Base-by-base conservation (phyloP, 768 basidiomycete genomes). In the Coprinellus aureogranulatus region DNA sequence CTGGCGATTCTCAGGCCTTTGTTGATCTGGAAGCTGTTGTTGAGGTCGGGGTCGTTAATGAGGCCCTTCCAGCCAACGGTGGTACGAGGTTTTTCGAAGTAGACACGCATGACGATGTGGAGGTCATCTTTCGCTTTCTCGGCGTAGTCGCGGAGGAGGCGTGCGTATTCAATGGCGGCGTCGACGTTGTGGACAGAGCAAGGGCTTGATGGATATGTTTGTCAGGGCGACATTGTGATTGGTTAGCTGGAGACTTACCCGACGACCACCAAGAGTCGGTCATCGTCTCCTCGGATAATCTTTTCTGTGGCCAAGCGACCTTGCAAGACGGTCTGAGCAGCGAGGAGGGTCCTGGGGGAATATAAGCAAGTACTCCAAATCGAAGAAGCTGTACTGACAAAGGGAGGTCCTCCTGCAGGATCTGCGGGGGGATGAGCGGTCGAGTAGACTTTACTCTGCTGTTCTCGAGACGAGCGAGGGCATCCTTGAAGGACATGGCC, bases 1-100 rank as follows among this genome's bases (percentile, higher is more conserved):
- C 97, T 88, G 1, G 94, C 96, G 50, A 88, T 82, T 27, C 94
- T 88, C 28, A 99, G 81, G 18, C 97, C 97, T 64, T 89, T 90
- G 83, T 99, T 99, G 73, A 98, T 98, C 63, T 94, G 90, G 85
- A 91, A 98, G 67, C 79, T 86, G 53, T 88, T 83, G 72, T 98
- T 94, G 78, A 98, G 86, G 54, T 93, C 91, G 5, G 96, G 95
- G 67, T 98, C 94, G 68, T 98, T 98, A 74, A 98, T 98, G 61
- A 98, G 84, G 37, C 96, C 96, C 72, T 99, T 99, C 96, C 96
- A 99, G 26, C 97, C 97, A 48, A 98, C 89, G 0, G 96, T 98
- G 6, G 96, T 98, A 28, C 96, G 82, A 1, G 89, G 89, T 66
- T 98, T 98, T 66, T 98, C 96, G 68, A 98, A 99, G 79, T 99